Base-by-base conservation (phyloP, 2,329 filamentous ascomycete genomes). In the Teratosphaeria epicoccoides region DNA sequence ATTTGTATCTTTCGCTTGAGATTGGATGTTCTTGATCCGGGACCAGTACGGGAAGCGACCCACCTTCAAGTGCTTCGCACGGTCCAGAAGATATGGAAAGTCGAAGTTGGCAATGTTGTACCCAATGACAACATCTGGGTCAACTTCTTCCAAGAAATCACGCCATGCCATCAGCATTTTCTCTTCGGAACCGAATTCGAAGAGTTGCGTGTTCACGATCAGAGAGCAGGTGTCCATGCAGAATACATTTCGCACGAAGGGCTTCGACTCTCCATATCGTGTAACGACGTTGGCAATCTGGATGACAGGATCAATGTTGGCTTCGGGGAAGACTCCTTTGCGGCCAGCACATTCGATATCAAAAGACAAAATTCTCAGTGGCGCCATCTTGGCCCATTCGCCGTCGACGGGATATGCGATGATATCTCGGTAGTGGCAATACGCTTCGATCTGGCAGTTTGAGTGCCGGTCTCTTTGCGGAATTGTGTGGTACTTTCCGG, bases 71-170 rank as follows among this genome's bases (percentile, higher is more conserved):
- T 95, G 83, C 58, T 79, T 87, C 9, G 90, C 93, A 45, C 93
- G 82, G 51, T 95, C 87, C 10, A 98, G 77, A 0, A 98, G 79
- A 66, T 98, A 98, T 0, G 91, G 91, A 58, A 98, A 97, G 74
- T 98, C 93, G 70, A 98, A 98, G 72, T 98, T 98, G 66, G 87
- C 76, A 71, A 95, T 98, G 69, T 98, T 98, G 82, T 98, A 98
- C 45, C 93, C 93, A 51, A 94, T 98, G 63, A 98, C 95, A 58
- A 98, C 87, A 71, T 98, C 93, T 0, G 93, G 91, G 59, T 98
- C 93, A 1, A 93, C 88, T 62, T 88, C 82, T 60, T 94, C 78
- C 14, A 98, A 70, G 58, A 98, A 98, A 54, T 94, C 79, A 63
- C 87, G 84, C 93, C 93, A 98, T 43, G 83, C 82, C 70, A 84